Base-by-base conservation (phyloP, 164 flowering plant species). In the Cinnamomum micranthum region DNA sequence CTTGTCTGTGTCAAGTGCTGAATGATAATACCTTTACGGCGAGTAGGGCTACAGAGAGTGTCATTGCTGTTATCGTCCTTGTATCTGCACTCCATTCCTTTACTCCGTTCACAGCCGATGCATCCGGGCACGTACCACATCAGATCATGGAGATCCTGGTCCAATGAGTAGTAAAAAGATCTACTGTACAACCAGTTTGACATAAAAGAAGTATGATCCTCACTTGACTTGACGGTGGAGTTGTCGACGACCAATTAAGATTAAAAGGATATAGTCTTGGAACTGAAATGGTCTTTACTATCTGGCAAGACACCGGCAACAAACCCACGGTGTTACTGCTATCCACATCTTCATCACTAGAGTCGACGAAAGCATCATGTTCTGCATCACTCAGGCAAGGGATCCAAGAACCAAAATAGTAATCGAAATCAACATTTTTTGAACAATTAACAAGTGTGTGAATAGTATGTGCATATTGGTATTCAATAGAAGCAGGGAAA, bases 111-210 rank as follows among this genome's bases (percentile, higher is more conserved):
- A 64, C 31, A 64, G 25, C 25, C 27, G 24, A 6, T 64, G 67
- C 67, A 64, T 64, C 67, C 31, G 67, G 31, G 67, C 67, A 64
- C 24, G 67, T 64, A 10, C 67, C 67, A 64, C 27, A 11, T 24
- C 67, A 64, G 31, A 7, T 23, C 2, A 64, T 41, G 47, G 10
- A 1, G 47, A 41, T 41, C 47, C 47, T 41, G 47, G 47, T 7
- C 47, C 0, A 6, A 35, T 7, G 7, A 35, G 10, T 35, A 35
- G 7, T 1, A 0, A 6, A 0, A 0, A 0, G n/a, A n/a, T n/a
- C n/a, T n/a, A n/a, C n/a, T n/a, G n/a, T 0, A 0, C 47, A 41
- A 41, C 47, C 47, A 9, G 9, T 41, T 2, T 41, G 47, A 64
- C 24, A 64, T 1, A 10, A 64, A 6, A 6, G 24, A 12, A 9